These are phyloP conservation scores for Luvunga scandens DNA, from an alignment of 345 rosid genomes.

Conservation along the genomic window DNA sequence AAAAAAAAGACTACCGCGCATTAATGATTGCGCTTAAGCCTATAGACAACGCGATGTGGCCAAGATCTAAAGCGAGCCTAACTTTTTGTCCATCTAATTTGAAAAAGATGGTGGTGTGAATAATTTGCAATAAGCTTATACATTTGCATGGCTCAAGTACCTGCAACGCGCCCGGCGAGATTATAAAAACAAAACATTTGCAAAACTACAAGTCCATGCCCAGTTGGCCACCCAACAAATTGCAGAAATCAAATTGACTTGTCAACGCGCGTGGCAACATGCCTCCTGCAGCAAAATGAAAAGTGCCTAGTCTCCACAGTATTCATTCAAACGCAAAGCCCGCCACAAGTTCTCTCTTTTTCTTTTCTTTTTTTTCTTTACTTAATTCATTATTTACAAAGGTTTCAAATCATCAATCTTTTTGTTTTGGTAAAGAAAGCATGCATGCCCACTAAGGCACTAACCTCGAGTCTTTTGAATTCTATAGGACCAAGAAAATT, in stretches of 20 bases:
- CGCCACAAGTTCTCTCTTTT: constrained; percentile 36
- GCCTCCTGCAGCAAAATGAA: constrained; percentile 8
- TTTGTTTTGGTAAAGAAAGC: not conserved
- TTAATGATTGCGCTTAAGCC: not conserved
- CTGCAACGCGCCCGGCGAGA: not conserved
- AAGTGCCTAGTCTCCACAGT: not conserved
- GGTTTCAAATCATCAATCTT: constrained; percentile 19
- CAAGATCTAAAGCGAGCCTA: not conserved
- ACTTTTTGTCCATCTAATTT: not conserved
- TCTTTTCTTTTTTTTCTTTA: too few species aligned
- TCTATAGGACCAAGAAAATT: too few species aligned
- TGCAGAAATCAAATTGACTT: constrained; percentile 40
- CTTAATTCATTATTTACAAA: constrained; percentile 5
- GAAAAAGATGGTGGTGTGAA: not conserved
- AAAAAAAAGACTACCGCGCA: not conserved
- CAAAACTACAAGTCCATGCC: too few species aligned
- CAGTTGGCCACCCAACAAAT: not conserved
- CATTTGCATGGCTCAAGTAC: not conserved
- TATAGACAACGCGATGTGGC: not conserved
- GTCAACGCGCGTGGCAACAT: constrained; percentile 52
- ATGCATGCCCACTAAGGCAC: not conserved
- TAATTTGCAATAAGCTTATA: not conserved
- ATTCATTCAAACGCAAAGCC: constrained; percentile 56
- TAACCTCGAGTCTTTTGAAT: constrained; percentile 27
- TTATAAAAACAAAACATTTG: not conserved